Conservation (phyloP, 75 land plant species). For the Larix kaempferi region DNA sequence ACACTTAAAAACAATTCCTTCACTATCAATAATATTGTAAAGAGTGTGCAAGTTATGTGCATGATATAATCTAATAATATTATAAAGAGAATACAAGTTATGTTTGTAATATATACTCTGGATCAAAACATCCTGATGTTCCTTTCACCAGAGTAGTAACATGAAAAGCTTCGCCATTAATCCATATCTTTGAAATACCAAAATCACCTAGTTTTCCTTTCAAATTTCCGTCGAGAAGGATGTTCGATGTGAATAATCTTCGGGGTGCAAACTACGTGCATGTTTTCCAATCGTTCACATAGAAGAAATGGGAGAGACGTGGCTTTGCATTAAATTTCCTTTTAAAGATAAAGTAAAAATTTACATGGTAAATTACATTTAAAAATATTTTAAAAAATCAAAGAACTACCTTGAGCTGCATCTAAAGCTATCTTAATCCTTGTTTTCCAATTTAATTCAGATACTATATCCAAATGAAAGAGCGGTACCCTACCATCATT, state of each 20-base stretch:
- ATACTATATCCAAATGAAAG: not conserved
- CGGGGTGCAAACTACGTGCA: not conserved
- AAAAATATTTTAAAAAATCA: too few species aligned
- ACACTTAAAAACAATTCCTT: too few species aligned
- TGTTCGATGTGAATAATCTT: not conserved
- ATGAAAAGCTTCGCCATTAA: not conserved
- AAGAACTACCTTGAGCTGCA: too few species aligned
- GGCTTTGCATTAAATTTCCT: too few species aligned
- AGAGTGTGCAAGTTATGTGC: too few species aligned
- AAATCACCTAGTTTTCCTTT: not conserved
- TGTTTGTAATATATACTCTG: not conserved
- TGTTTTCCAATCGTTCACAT: not conserved
- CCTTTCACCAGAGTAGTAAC: not conserved
- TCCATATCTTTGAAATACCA: not conserved
- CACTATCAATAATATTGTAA: too few species aligned
- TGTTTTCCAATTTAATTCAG: not conserved
- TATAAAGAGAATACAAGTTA: too few species aligned
- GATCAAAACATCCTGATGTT: not conserved
- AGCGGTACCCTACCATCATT: conserved; percentile 19
- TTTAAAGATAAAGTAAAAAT: too few species aligned
- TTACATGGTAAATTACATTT: too few species aligned
- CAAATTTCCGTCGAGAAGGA: not conserved
- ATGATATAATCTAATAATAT: too few species aligned
- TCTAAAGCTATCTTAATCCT: not conserved
- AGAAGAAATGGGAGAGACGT: too few species aligned